Evolutionary conservation across 306 rosid genomes (phyloP), one percentile per base, ranked within the genome.

Genomic region (Luffa aegyptiaca): DNA sequence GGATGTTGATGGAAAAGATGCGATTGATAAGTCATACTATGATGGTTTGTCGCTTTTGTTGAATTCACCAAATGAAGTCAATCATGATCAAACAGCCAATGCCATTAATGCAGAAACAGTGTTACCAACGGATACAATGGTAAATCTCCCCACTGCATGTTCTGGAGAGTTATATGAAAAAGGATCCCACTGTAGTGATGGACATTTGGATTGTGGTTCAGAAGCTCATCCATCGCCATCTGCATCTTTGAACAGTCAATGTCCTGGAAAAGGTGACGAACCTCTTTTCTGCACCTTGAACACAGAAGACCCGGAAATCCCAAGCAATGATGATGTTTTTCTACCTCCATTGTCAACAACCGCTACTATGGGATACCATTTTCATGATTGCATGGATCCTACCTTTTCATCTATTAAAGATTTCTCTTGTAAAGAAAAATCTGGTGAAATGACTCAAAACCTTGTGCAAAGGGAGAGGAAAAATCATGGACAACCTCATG

Each of bases 41-140:
- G 98, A 96, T 56, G 97, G 93, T 49, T 79, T 96, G 79, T 93
- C 93, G 56, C 98, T 96, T 81, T 81, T 95, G 78, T 78, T 86
- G 85, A 83, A 81, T 78, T 86, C 93, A 26, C 91, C 96, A 18
- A 86, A 77, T 78, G 88, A 78, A 58, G 86, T 55, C 75, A 21
- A 82, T 85, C 87, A 82, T 66, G 88, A 86, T 82, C 87, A 84
- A 79, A 70, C 79, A 11, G 79, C 81, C 36, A 52, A 45, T 79
- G 64, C 70, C 80, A 80, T 75, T 73, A 88, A 85, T 80, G 53
- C 84, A 37, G 90, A 85, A 74, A 52, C 81, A 41, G 80, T 53
- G 8, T 69, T 64, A 71, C 85, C 89, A 76, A 80, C 84, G 44
- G 85, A 86, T 72, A 81, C 84, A 76, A 37, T 75, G 80, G 36